Base-by-base conservation (phyloP, 768 basidiomycete genomes). In the Tephrocybe sp. region DNA sequence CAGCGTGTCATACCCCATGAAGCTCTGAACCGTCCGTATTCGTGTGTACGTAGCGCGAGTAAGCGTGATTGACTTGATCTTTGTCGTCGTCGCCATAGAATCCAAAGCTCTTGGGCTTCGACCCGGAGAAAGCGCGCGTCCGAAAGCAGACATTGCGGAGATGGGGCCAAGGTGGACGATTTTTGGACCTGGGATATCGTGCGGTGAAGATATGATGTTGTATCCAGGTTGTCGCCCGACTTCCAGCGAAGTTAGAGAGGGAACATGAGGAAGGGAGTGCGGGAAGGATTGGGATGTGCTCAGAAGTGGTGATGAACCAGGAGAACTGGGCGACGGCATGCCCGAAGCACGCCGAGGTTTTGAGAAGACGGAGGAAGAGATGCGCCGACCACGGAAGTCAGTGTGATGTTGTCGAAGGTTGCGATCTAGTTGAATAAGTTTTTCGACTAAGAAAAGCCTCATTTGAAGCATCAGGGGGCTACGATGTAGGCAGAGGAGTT, bases 391-490 rank as follows among this genome's bases (percentile, higher is more conserved):
- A 32, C 62, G 66, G 36, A 62, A 66, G 31, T 56, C 39, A 32
- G 51, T 52, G 22, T 51, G 60, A 15, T 70, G 66, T 27, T 58
- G 52, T 9, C 67, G 68, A 15, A 88, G 70, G 30, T 82, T 78
- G 32, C 74, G 67, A 51, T 84, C 75, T 7, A 90, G 65, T 11
- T 69, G 60, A 0, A 75, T 69, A 1, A 86, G 71, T 56, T 84
- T 87, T 63, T 87, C 85, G 56, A 79, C 78, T n/a, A 79, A 68
- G 50, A 87, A 77, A 2, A 82, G 66, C 21, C 84, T 83, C 67
- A 90, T 73, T 54, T 87, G 86, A 24, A 86, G 67, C 44, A 78
- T 68, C 24, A 91, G 71, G 1, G 87, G 86, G 31, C 69, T 82
- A 15, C 84, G 76, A 57, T 77, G 79, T 1, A 80, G 73, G 54